Evolutionary conservation across 2,329 filamentous ascomycete species (phyloP).

Genomic region (Cercospora citrullina): DNA sequence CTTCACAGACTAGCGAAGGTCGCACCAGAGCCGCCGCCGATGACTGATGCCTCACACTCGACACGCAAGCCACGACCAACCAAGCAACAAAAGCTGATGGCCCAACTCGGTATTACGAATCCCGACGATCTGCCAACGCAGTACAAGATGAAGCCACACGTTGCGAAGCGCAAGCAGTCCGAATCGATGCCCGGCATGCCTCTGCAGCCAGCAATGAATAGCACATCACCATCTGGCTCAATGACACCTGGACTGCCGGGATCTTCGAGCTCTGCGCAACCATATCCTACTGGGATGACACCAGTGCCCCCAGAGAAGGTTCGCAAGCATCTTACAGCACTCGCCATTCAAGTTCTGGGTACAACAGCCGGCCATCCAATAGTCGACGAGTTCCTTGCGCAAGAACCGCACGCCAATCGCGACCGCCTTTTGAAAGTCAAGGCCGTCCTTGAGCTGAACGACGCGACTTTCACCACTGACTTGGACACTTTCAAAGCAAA

Average conservation of each 20-base stretch:
- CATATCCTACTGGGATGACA: conserved; percentile 21
- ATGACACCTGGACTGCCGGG: conserved; percentile 26
- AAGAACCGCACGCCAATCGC: conserved; percentile 33
- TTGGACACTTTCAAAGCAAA: conserved; percentile 29
- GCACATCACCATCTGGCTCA: conserved; percentile 31
- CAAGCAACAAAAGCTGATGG: conserved; percentile 93
- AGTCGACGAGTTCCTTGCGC: conserved; percentile 32
- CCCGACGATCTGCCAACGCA: conserved; percentile 86
- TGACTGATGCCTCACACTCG: conserved; percentile 82
- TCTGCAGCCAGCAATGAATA: conserved; percentile 36
- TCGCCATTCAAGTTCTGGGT: conserved; percentile 33
- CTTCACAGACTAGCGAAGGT: conserved; percentile 94
- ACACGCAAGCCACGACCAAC: conserved; percentile 95
- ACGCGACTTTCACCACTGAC: conserved; percentile 24
- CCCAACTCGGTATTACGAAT: conserved; percentile 82
- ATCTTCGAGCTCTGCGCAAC: conserved; percentile 24
- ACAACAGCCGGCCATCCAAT: conserved; percentile 29
- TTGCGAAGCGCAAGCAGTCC: conserved; percentile 64
- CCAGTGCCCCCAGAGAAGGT: conserved; percentile 19
- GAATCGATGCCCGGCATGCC: conserved; percentile 29
- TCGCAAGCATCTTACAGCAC: conserved; percentile 33
- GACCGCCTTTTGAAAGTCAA: conserved; percentile 31
- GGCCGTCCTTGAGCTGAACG: conserved; percentile 28
- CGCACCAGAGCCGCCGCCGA: conserved; percentile 79
- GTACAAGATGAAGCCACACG: conserved; percentile 74